Conservation (phyloP, 352 stramenopile species). For the Phytophthora boehmeriae region DNA sequence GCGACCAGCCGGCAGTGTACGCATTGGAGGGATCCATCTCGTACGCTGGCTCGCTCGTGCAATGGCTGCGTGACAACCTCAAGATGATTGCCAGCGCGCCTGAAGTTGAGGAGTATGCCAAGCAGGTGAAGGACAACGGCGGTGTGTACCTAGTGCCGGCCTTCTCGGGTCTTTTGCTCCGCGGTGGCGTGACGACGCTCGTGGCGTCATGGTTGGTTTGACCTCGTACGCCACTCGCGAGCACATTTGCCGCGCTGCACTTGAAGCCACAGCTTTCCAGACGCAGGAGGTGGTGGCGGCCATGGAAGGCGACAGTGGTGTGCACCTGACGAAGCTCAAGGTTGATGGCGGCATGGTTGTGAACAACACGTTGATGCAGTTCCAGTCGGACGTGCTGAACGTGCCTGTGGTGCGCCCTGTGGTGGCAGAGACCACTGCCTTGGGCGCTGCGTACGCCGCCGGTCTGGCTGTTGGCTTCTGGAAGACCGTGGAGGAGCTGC, state of each 20-base stretch:
- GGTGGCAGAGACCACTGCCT: slow-evolving; percentile 97
- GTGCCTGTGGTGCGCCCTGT: slow-evolving; percentile 93
- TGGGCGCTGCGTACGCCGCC: slow-evolving; percentile 97
- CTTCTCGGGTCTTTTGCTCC: slow-evolving; percentile 98
- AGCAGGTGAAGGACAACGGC: slow-evolving; percentile 91
- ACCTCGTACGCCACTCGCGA: slow-evolving; percentile 95
- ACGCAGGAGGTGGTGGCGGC: slow-evolving; percentile 93
- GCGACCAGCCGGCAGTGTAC: slow-evolving; percentile 91
- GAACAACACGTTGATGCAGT: slow-evolving; percentile 98
- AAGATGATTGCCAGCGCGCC: slow-evolving; percentile 92
- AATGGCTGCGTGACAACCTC: slow-evolving; percentile 99
- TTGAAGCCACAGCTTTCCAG: slow-evolving; percentile 98
- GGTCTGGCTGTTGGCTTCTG: slow-evolving; percentile 97
- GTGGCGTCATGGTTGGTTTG: slow-evolving; percentile 96
- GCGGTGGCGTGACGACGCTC: slow-evolving; percentile 96
- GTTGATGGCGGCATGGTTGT: slow-evolving; percentile 98
- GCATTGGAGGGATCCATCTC: slow-evolving; percentile 97
- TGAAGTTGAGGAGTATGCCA: slow-evolving; percentile 91
- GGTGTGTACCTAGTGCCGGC: slow-evolving; percentile 98
- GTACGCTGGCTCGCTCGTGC: slow-evolving; percentile 96
- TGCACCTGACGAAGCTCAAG: slow-evolving; percentile 91
- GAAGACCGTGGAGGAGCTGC: slow-evolving; percentile 88
- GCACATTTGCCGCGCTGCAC: slow-evolving; percentile 95
- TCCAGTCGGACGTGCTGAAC: slow-evolving; percentile 97
- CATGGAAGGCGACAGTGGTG: slow-evolving; percentile 93